phyloP scores from a whole-genome alignment of 805 yeast species.

The Metschnikowia arizonensis region DNA sequence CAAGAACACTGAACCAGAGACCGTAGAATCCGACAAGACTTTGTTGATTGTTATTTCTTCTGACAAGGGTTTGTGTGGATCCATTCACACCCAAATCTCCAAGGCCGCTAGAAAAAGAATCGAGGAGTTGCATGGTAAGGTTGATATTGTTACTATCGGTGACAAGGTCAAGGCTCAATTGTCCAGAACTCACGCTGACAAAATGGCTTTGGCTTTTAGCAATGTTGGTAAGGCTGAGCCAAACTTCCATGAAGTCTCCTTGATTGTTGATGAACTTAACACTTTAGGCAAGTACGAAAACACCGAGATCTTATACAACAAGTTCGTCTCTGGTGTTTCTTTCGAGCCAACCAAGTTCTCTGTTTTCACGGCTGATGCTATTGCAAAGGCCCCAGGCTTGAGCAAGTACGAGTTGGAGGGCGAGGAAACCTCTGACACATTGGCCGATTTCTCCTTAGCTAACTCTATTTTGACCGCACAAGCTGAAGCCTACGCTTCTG shows the following conservation, averaged over 20 bases:
- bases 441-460: slow-evolving; percentile 84
- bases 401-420: slow-evolving; percentile 74
- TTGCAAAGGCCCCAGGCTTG: slow-evolving; percentile 81
- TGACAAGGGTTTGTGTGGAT: slow-evolving; percentile 98
- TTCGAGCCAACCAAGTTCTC: slow-evolving; percentile 77
- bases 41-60: slow-evolving; percentile 77
- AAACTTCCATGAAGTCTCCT: slow-evolving; percentile 82
- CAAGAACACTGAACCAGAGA: slow-evolving; percentile 73
- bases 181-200: slow-evolving; percentile 70
- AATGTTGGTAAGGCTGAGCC: slow-evolving; percentile 98
- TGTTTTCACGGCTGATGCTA: slow-evolving; percentile 64
- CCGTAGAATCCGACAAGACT: slow-evolving; percentile 55
- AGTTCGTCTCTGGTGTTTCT: slow-evolving; percentile 80
- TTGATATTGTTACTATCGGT: slow-evolving; percentile 83
- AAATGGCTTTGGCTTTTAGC: slow-evolving; percentile 70
- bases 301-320: slow-evolving; percentile 81
- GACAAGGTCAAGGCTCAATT: slow-evolving; percentile 91
- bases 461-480: slow-evolving; percentile 85
- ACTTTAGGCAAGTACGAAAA: slow-evolving; percentile 67
- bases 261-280: slow-evolving; percentile 79
- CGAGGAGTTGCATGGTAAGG: slow-evolving; percentile 56
- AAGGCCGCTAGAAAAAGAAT: slow-evolving; percentile 76
- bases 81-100: slow-evolving; percentile 92
- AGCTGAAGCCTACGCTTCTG: slow-evolving; percentile 98
- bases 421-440: slow-evolving; percentile 62